These are phyloP conservation scores for Axilococcus clingmanii DNA, from an alignment of 139 green algal genomes.

Conservation along the genomic window DNA sequence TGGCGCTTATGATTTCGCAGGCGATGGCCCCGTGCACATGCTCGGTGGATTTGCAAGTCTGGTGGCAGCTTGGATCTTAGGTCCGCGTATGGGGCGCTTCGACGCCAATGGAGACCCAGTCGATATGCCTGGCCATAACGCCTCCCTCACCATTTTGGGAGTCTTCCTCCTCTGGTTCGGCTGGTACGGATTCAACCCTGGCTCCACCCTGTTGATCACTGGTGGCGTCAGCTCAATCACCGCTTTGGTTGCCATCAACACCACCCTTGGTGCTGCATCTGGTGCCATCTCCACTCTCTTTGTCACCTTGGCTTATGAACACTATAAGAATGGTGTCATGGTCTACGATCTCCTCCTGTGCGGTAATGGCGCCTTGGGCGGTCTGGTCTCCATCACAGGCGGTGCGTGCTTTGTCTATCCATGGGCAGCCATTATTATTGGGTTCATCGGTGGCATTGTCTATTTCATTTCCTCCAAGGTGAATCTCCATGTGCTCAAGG, in stretches of 20 bases:
- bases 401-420: constrained; percentile 56
- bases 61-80: constrained; percentile 68
- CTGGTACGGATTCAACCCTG: constrained; percentile 54
- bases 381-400: constrained; percentile 72
- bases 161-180: constrained; percentile 87
- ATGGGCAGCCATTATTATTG: constrained; percentile 76
- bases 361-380: constrained; percentile 70
- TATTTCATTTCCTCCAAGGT: constrained; percentile 38
- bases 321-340: constrained; percentile 25
- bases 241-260: constrained; percentile 57
- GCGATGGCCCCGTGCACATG: constrained; percentile 58
- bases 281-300: constrained; percentile 45
- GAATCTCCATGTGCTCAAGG: constrained; percentile 26
- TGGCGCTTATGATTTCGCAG: constrained; percentile 49
- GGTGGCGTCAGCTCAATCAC: constrained; percentile 15
- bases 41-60: constrained; percentile 68
- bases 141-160: constrained; percentile 50
- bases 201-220: constrained; percentile 46
- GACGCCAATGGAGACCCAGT: constrained; percentile 67
- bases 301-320: constrained; percentile 6
- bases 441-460: constrained; percentile 41
- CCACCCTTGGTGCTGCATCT: constrained; percentile 57
- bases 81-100: constrained; percentile 88
- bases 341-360: constrained; percentile 66
- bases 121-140: constrained; percentile 72